Base-by-base conservation (phyloP, 1,284 basidiomycete species). In the Exsudoporus floridanus region DNA sequence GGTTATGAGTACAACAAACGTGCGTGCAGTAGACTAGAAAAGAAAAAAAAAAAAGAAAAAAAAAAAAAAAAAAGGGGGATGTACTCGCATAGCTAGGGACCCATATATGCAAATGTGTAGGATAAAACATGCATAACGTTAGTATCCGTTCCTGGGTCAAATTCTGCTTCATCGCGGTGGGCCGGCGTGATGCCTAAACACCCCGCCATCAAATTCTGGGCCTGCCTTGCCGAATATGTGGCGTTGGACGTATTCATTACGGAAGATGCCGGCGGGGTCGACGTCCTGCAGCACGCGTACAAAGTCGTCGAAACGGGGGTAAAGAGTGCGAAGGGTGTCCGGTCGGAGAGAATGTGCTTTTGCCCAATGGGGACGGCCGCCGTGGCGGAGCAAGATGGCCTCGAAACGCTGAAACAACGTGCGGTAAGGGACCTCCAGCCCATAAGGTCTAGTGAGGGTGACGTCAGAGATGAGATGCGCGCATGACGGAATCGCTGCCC, bases 351-450 rank as follows among this genome's bases (percentile, higher is more conserved):
- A 74, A 70, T 99, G 96, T 21, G 93, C 83, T 73, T 99, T 99
- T 0, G 95, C 97, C 96, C 96, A 99, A 76, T 99, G 96, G 4
- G 96, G 94, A 50, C 92, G 81, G 8, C 94, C 95, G 43, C 81
- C 79, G 71, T 94, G 83, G 35, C 78, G 77, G 31, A 78, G 71
- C 60, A 96, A 71, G 60, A 97, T 88, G 16, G 73, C 65, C 66
- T 96, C 92, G 69, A 95, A 99, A 28, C 77, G 80, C 45, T 77
- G 73, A 71, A 98, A 98, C 53, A 95, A 79, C 52, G 77, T 74
- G 55, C 86, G 83, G 74, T 98, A 98, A 27, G 91, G 87, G n/a
- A 95, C 88, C 33, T 88, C 84, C 50, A 88, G 78, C 27, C 90
- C 90, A 70, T 96, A 99, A 1, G 96, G 96, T 60, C 95, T 95